Evolutionary conservation across 169 alveolate genomes (phyloP).

Genomic region (Plasmodium vivax): DNA sequence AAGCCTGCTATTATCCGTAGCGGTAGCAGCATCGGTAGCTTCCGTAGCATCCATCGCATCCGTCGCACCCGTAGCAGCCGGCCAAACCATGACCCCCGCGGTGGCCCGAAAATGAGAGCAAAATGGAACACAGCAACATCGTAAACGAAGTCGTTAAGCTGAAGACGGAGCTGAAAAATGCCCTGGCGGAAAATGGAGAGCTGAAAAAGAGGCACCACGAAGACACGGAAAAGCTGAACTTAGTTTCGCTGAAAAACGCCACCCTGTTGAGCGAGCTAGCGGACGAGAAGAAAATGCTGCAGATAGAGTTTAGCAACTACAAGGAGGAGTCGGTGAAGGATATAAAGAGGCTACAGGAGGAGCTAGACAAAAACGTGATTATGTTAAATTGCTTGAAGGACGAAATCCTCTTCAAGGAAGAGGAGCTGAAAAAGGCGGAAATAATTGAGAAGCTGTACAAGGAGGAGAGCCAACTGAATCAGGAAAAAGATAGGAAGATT

Average conservation of each 20-base stretch:
- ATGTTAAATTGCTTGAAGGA: constrained; percentile 68
- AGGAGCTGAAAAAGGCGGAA: constrained; percentile 66
- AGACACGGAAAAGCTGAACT: constrained; percentile 62
- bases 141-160: constrained; percentile 66
- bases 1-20: not conserved
- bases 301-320: constrained; percentile 39
- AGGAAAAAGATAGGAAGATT: constrained; percentile 66
- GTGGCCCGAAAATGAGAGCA: not conserved
- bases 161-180: constrained; percentile 58
- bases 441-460: constrained; percentile 59
- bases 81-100: not conserved
- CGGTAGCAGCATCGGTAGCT: too few species aligned
- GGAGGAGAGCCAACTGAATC: constrained; percentile 46
- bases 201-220: constrained; percentile 57
- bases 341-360: constrained; percentile 72
- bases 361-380: constrained; percentile 69
- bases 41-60: too few species aligned
- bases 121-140: constrained; percentile 33
- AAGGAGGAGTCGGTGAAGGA: constrained; percentile 69
- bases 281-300: constrained; percentile 47
- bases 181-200: constrained; percentile 45
- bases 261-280: constrained; percentile 21
- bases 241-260: constrained; percentile 46
- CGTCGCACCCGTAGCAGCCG: not conserved
- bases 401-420: constrained; percentile 71